Percentiles rank a stretch among this genome's conserved stretches.
phyloP scores from a whole-genome alignment of 1,139 yeast genomes.

The Suhomyces yuchorum region DNA sequence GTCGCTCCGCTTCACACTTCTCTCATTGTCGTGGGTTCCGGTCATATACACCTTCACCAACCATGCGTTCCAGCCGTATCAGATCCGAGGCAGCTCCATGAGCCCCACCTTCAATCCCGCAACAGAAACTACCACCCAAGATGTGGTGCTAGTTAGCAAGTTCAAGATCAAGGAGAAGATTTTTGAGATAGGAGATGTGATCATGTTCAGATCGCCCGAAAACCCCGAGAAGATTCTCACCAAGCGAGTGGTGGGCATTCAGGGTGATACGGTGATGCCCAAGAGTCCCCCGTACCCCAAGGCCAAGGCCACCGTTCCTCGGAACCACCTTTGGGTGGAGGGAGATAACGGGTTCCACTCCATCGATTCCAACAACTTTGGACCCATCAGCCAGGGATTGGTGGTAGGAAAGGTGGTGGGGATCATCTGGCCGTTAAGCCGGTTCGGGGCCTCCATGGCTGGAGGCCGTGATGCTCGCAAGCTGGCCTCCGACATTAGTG shows the following conservation, averaged over 20 bases:
- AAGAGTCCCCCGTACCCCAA: constrained; percentile 65
- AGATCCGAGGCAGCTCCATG: constrained; percentile 86
- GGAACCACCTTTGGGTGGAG: constrained; percentile 90
- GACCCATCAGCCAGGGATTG: constrained; percentile 79
- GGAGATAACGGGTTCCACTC: constrained; percentile 88
- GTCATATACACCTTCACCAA: constrained; percentile 70
- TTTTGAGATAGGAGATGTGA: constrained; percentile 66
- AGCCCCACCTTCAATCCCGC: constrained; percentile 84
- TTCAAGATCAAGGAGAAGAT: constrained; percentile 52
- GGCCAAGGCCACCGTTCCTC: constrained; percentile 60
- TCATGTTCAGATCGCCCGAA: constrained; percentile 75
- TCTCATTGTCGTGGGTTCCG: constrained; percentile 69
- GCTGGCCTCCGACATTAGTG: background rate
- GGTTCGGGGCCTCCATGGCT: constrained; percentile 49
- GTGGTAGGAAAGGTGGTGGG: constrained; percentile 71
- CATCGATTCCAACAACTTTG: constrained; percentile 80
- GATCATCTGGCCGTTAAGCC: constrained; percentile 67
- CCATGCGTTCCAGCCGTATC: constrained; percentile 72
- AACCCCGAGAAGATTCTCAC: constrained; percentile 74
- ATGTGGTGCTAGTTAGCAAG: constrained; percentile 73
- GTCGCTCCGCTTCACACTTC: constrained; percentile 25
- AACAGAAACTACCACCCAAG: constrained; percentile 50
- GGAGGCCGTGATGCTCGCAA: constrained; percentile 44
- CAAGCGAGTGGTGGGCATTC: constrained; percentile 74
- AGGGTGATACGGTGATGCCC: constrained; percentile 67